These are phyloP conservation scores for Bolboschoenus planiculmis DNA, from an alignment of 176 grass and related monocot genomes.

Conservation along the genomic window DNA sequence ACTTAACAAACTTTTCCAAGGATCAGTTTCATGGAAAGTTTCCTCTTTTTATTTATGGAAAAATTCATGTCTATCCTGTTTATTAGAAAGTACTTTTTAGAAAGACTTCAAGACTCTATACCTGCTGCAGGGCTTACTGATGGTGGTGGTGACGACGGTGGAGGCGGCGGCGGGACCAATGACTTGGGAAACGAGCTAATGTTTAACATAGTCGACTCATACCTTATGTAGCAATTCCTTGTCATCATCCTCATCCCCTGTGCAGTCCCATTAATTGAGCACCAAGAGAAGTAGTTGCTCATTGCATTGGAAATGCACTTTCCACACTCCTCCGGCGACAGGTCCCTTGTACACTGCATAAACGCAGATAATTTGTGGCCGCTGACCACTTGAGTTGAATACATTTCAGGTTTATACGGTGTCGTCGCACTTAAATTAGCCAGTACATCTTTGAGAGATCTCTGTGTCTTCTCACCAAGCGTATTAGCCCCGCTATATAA, in stretches of 20 bases:
- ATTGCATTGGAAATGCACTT: background rate
- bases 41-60: background rate
- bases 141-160: no score
- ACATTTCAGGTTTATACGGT: background rate
- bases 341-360: slow-evolving; percentile 27
- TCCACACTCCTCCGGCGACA: background rate
- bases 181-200: background rate
- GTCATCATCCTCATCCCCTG: background rate
- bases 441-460: background rate
- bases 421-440: background rate
- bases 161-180: no score
- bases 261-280: background rate
- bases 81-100: background rate
- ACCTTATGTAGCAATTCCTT: slow-evolving; percentile 23
- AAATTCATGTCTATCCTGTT: no score
- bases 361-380: background rate
- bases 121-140: background rate
- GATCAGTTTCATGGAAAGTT: background rate
- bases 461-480: background rate
- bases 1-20: background rate
- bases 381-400: background rate
- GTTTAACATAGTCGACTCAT: slow-evolving; percentile 9
- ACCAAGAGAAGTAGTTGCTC: background rate
- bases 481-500: background rate
- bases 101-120: background rate